Percentiles rank a stretch among this genome's conserved stretches.
Evolutionary conservation across 192 early-diverging fungal genomes (phyloP).

Genomic region (Gamsiella multidivaricata): DNA sequence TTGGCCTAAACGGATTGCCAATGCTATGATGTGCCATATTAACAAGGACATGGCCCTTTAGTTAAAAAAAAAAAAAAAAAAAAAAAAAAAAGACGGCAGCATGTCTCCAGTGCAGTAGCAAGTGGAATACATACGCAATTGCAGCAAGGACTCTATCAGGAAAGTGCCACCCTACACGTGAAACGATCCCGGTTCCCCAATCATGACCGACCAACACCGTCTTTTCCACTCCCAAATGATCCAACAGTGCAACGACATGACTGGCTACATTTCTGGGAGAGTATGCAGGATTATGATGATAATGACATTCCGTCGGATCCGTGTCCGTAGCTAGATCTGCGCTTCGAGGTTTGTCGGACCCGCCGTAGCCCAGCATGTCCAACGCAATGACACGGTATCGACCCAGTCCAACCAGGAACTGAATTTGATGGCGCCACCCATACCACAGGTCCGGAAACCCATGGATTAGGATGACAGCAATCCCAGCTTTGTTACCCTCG

Average conservation of each 20-base stretch:
- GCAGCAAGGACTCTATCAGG: slow-evolving; percentile 4
- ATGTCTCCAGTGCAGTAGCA: background rate
- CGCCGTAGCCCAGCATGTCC: slow-evolving; percentile 62
- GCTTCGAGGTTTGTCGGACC: slow-evolving; percentile 25
- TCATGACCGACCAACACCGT: slow-evolving; percentile 74
- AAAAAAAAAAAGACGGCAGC: background rate
- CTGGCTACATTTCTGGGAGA: background rate
- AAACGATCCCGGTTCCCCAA: slow-evolving; percentile 54
- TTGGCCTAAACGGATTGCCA: slow-evolving; percentile 11
- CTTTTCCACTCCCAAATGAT: slow-evolving; percentile 60
- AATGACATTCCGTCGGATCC: background rate
- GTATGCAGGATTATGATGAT: background rate
- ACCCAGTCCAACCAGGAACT: slow-evolving; percentile 55
- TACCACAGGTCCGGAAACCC: slow-evolving; percentile 52
- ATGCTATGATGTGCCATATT: too few relatives aligned
- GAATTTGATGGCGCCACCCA: slow-evolving; percentile 54
- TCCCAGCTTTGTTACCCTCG: slow-evolving; percentile 11
- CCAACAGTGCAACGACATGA: slow-evolving; percentile 66
- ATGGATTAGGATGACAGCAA: slow-evolving; percentile 28
- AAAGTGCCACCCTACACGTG: slow-evolving; percentile 12
- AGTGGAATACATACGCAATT: slow-evolving; percentile 6
- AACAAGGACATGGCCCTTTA: background rate
- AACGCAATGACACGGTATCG: slow-evolving; percentile 63
- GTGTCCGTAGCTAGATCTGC: too few relatives aligned
- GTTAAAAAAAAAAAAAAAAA: background rate